These are phyloP conservation scores for Umbellularia californica DNA, from an alignment of 164 flowering plant genomes.

Conservation along the genomic window DNA sequence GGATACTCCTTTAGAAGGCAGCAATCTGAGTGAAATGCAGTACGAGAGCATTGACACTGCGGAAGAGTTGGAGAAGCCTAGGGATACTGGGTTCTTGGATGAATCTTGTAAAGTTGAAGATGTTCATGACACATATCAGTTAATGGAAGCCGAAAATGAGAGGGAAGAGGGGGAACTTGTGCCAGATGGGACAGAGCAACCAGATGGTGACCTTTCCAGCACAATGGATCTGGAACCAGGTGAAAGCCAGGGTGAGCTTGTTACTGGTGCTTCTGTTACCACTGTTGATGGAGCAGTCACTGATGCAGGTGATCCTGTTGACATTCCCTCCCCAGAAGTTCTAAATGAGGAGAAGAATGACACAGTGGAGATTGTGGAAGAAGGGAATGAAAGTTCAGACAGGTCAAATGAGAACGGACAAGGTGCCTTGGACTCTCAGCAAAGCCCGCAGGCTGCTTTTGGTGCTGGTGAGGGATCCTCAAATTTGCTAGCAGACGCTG, in stretches of 20 bases:
- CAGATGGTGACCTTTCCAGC: conserved; percentile 25
- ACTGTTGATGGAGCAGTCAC: conserved; percentile 25
- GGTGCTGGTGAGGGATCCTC: conserved; percentile 25
- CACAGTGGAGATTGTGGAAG: conserved; percentile 35
- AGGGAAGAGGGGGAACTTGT: conserved; percentile 82
- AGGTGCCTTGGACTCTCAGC: conserved; percentile 28
- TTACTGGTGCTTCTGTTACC: conserved; percentile 26
- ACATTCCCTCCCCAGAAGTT: conserved; percentile 27
- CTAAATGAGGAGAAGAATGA: conserved; percentile 41
- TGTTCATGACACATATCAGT: conserved; percentile 35
- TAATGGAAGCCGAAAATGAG: conserved; percentile 43
- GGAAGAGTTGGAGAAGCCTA: conserved; percentile 36
- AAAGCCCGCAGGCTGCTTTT: conserved; percentile 23
- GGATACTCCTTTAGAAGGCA: conserved; percentile 25
- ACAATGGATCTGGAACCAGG: conserved; percentile 31
- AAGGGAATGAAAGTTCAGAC: conserved; percentile 38
- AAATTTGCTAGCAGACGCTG: conserved; percentile 16
- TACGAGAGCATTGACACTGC: conserved; percentile 19
- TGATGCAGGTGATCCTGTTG: conserved; percentile 26
- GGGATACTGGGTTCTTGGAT: conserved; percentile 32
- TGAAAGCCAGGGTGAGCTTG: conserved; percentile 37
- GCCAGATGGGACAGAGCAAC: conserved; percentile 42
- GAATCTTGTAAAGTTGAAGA: conserved; percentile 32
- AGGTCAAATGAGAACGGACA: conserved; percentile 39
- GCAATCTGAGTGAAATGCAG: conserved; percentile 28